Base-by-base conservation (phyloP, 1,284 basidiomycete species). In the Papiliotrema flavescens region DNA sequence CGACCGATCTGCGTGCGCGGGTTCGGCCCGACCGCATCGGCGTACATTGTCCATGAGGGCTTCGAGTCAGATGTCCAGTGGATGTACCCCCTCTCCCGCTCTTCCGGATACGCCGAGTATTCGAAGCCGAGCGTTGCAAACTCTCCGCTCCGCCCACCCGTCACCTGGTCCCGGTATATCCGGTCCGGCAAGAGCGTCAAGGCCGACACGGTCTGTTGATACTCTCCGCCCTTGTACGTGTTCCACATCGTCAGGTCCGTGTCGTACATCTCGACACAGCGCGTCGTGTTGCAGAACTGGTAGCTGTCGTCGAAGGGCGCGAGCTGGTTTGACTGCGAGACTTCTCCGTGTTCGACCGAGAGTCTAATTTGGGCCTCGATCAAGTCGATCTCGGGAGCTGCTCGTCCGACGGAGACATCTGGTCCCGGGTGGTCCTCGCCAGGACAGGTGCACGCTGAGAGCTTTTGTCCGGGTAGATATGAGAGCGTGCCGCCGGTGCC, bases 141-240 rank as follows among this genome's bases (percentile, higher is more conserved):
- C 37, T 65, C 58, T 56, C 42, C 53, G 19, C 52, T 55, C 1
- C 66, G 57, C 15, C 61, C 61, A 22, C 57, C 58, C 14, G 61
- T 50, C 20, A 63, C 63, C 37, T 53, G 47, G n/a, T 48, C 43
- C 47, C 60, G 51, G 41, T 65, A 66, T 40, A 78, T 69, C 24
- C 79, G 81, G 49, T 79, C 77, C 62, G 89, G 89, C 49, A 82
- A 48, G n/a, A 52, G 52, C 76, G 49, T 77, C 61, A 58, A 76
- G 78, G 62, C 82, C 3, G 86, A 89, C 20, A 87, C 69, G 22
- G 88, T 86, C 75, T 95, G 87, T 73, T 95, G 91, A 70, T 81
- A 90, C 14, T 78, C 69, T 32, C 86, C 86, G 20, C 91, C 91
- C 50, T 80, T 82, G 75, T 93, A 95, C 2, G 76, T 54, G 75